A percentile compares a stretch with the other conserved stretches of the same genome.
These are phyloP conservation scores for Cyberlindnera subsufficiens DNA, from an alignment of 805 yeast genomes.

Conservation along the genomic window DNA sequence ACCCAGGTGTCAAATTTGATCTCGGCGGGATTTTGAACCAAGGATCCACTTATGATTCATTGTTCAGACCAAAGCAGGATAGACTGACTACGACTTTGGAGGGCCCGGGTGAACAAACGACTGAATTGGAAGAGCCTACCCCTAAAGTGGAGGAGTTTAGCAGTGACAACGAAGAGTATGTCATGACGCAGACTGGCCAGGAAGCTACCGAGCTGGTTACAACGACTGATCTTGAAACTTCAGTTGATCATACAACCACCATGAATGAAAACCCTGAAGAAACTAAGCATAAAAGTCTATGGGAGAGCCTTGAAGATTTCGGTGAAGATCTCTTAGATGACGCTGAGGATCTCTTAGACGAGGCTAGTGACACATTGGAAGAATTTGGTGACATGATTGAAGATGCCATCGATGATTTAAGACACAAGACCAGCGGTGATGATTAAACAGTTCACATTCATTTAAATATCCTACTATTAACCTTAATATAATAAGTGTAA, in stretches of 20 bases:
- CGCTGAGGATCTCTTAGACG: slow-evolving; percentile 13
- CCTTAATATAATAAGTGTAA: background rate
- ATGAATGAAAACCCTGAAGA: background rate
- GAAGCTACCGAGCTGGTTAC: background rate
- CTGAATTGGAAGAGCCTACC: background rate
- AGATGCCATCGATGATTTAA: slow-evolving; percentile 11
- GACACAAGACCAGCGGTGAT: background rate
- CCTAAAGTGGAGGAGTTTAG: background rate
- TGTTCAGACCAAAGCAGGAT: slow-evolving; percentile 22
- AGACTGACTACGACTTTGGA: slow-evolving; percentile 14
- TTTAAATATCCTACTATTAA: background rate
- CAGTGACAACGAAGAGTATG: background rate
- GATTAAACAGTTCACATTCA: background rate
- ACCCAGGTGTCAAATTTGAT: slow-evolving; percentile 46
- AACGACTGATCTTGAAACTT: slow-evolving; percentile 4
- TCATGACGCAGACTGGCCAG: background rate
- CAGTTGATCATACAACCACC: background rate
- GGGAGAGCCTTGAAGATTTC: slow-evolving; percentile 23
- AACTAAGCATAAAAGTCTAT: slow-evolving; percentile 16
- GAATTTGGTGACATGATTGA: slow-evolving; percentile 12
- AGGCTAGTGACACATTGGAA: slow-evolving; percentile 9
- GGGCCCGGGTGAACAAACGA: slow-evolving; percentile 1
- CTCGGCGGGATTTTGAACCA: slow-evolving; percentile 35
- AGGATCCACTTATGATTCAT: slow-evolving; percentile 46
- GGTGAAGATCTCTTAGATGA: slow-evolving; percentile 17